Conservation (phyloP, 352 stramenopile genomes). For the Poterioochromonas sp. region DNA sequence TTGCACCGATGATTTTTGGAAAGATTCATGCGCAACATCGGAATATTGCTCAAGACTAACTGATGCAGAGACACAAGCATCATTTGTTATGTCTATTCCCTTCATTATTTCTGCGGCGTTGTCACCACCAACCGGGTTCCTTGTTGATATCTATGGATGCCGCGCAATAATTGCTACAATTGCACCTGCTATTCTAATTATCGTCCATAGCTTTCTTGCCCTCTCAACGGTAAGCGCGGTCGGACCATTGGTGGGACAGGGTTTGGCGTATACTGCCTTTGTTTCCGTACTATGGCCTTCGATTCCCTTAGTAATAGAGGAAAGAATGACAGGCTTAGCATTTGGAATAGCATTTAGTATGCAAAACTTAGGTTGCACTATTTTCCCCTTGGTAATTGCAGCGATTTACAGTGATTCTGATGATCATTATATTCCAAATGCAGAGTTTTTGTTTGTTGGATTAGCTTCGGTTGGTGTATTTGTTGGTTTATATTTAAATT, state of each 20-base stretch:
- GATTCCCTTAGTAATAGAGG: conserved; percentile 73
- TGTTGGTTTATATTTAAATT: not conserved
- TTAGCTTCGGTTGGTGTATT: not conserved
- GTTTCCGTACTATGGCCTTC: conserved; percentile 81
- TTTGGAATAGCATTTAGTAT: conserved; percentile 85
- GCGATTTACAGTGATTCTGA: not conserved
- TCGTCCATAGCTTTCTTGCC: conserved; percentile 72
- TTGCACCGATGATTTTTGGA: conserved; percentile 46
- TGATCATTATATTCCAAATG: conserved; percentile 15
- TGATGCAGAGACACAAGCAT: conserved; percentile 53
- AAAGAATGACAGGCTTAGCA: conserved; percentile 70
- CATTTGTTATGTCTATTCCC: conserved; percentile 74
- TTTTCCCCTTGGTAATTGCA: conserved; percentile 48
- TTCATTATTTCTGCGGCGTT: conserved; percentile 78
- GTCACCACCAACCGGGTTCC: conserved; percentile 75
- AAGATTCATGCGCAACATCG: conserved; percentile 38
- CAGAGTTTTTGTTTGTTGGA: not conserved
- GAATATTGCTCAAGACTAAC: conserved; percentile 58
- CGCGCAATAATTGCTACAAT: conserved; percentile 65
- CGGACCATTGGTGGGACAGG: conserved; percentile 68
- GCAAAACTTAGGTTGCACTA: conserved; percentile 59
- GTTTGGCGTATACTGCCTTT: conserved; percentile 79
- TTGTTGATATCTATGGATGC: conserved; percentile 72
- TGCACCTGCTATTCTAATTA: conserved; percentile 61
- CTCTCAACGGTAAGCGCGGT: conserved; percentile 62